Percentiles rank a stretch among this genome's conserved stretches.
Evolutionary conservation across 148 eudicot species (phyloP).

Genomic region (Gaultheria prostrata): DNA sequence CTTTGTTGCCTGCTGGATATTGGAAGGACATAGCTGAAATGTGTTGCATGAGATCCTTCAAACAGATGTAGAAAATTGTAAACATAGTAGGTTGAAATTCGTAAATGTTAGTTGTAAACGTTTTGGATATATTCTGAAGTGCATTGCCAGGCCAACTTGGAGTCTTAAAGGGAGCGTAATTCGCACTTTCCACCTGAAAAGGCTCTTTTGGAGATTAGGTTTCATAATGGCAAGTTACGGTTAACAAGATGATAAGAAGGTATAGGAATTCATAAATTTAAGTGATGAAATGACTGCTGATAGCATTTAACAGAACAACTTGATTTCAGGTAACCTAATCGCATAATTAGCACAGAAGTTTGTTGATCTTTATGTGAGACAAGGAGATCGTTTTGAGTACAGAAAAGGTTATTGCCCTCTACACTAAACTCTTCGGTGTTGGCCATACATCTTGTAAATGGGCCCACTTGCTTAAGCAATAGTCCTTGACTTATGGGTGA

Average conservation of each 20-base stretch:
- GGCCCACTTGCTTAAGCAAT: not conserved
- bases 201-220: not conserved
- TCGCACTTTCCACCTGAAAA: not conserved
- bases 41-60: not conserved
- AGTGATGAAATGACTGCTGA: not conserved
- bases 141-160: not conserved
- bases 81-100: not conserved
- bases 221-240: not conserved
- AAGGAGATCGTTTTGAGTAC: not conserved
- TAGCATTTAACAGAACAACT: not conserved
- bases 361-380: not conserved
- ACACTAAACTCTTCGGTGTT: not conserved
- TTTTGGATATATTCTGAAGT: not conserved
- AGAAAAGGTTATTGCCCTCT: not conserved
- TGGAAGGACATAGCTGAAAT: not conserved
- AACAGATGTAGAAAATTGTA: not conserved
- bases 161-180: not conserved
- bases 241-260: not conserved
- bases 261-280: not conserved
- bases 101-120: not conserved
- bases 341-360: not conserved
- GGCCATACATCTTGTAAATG: not conserved
- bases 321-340: too few species aligned
- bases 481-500: not conserved
- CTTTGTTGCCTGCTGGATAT: not conserved